Evolutionary conservation across 1,284 basidiomycete species (phyloP).

Genomic region (Schizophyllum commune): DNA sequence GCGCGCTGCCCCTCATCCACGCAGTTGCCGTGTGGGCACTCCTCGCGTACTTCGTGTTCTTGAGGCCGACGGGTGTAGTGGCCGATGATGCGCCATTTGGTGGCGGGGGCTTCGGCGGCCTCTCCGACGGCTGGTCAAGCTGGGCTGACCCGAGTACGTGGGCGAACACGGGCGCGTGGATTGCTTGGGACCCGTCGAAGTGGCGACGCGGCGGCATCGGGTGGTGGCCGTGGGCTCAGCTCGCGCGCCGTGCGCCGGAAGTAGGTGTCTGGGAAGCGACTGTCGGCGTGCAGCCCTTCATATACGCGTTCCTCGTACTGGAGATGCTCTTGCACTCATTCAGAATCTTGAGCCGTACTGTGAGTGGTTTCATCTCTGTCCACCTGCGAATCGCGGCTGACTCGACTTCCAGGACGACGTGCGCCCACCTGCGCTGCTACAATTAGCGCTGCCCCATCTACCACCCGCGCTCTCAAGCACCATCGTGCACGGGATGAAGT

Average conservation of each 20-base stretch:
- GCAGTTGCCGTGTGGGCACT: slow-evolving; percentile 53
- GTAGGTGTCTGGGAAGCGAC: slow-evolving; percentile 23
- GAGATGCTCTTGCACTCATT: slow-evolving; percentile 62
- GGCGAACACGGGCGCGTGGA: background rate
- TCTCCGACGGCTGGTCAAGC: slow-evolving; percentile 19
- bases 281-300: slow-evolving; percentile 50
- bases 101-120: no score
- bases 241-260: slow-evolving; percentile 3
- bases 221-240: slow-evolving; percentile 1
- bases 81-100: no score
- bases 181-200: background rate
- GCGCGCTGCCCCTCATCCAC: slow-evolving; percentile 57
- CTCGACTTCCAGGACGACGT: slow-evolving; percentile 41
- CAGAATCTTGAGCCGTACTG: slow-evolving; percentile 60
- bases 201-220: background rate
- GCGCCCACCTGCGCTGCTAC: slow-evolving; percentile 49
- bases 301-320: slow-evolving; percentile 69
- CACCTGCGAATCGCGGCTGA: background rate
- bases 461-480: slow-evolving; percentile 56
- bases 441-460: slow-evolving; percentile 53
- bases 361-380: slow-evolving; percentile 27
- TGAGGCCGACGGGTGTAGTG: slow-evolving; percentile 30
- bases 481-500: slow-evolving; percentile 54
- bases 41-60: slow-evolving; percentile 61
- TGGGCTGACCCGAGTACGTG: slow-evolving; percentile 5